A percentile compares a stretch with the other conserved stretches of the same genome.
phyloP scores from a whole-genome alignment of 2,329 filamentous ascomycete species.

The Colletotrichum costaricense region DNA sequence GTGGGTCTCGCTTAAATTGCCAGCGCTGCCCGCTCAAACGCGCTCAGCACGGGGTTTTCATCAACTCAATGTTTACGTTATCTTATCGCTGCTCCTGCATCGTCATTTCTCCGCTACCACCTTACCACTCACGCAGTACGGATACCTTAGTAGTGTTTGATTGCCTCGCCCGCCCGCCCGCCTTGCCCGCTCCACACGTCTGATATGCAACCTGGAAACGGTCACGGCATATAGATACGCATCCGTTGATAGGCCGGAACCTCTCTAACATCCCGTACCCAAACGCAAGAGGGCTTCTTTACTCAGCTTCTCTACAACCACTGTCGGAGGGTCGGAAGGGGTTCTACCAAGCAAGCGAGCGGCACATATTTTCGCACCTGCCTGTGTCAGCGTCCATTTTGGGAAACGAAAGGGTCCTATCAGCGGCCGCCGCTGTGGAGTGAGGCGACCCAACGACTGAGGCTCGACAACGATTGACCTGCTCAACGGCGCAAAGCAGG shows the following conservation, averaged over 20 bases:
- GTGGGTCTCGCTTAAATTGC: neutral
- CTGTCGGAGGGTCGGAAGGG: neutral
- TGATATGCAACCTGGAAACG: slow-evolving; percentile 1
- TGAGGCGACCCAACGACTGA: neutral
- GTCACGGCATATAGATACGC: slow-evolving; percentile 7
- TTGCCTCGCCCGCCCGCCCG: slow-evolving; percentile 25
- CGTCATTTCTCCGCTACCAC: slow-evolving; percentile 13
- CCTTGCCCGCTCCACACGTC: slow-evolving; percentile 27
- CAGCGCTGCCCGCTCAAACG: neutral
- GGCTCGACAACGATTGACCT: neutral
- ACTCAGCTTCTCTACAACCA: neutral
- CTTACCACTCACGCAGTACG: neutral
- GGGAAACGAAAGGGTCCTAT: neutral
- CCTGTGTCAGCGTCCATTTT: neutral
- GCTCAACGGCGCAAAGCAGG: neutral
- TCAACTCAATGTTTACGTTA: neutral
- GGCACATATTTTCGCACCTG: neutral
- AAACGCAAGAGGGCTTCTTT: neutral
- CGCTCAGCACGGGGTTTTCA: neutral
- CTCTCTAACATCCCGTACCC: neutral
- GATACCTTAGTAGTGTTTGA: neutral
- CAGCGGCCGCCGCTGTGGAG: neutral
- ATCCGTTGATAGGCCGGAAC: slow-evolving; percentile 21
- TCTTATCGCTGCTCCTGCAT: slow-evolving; percentile 27
- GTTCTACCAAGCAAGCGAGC: neutral